Evolutionary conservation across 192 early-diverging fungal species (phyloP).

Genomic region (Entomortierella chlamydospora): DNA sequence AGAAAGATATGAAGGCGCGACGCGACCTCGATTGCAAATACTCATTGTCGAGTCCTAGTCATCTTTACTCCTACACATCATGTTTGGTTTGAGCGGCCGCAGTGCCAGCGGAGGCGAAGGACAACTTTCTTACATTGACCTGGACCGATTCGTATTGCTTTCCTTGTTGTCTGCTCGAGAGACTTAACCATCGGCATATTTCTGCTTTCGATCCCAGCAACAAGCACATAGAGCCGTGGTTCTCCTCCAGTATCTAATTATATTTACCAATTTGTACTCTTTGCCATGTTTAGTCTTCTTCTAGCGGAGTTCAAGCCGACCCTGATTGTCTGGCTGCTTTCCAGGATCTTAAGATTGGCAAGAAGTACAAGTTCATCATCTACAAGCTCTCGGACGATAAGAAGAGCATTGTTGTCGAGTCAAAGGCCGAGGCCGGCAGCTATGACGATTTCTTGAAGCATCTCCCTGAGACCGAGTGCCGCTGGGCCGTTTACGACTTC

Average conservation of each 20-base stretch:
- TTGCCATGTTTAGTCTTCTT: conserved; percentile 65
- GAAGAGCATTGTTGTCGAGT: conserved; percentile 78
- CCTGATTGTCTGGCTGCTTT: conserved; percentile 71
- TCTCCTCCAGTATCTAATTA: background rate
- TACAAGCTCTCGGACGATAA: conserved; percentile 81
- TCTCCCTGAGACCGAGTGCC: conserved; percentile 76
- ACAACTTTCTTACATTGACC: too few relatives aligned
- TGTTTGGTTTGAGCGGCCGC: background rate
- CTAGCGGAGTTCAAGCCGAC: conserved; percentile 76
- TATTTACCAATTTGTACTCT: background rate
- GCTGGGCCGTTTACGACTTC: conserved; percentile 93
- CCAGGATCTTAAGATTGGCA: conserved; percentile 79
- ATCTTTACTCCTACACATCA: background rate
- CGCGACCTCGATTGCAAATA: background rate
- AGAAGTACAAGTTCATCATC: conserved; percentile 82
- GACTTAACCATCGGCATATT: too few relatives aligned
- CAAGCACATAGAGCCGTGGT: too few relatives aligned
- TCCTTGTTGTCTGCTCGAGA: too few relatives aligned
- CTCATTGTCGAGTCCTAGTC: too few relatives aligned
- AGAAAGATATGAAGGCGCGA: background rate
- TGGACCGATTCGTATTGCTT: too few relatives aligned
- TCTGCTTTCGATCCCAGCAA: too few relatives aligned
- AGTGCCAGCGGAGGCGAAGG: background rate
- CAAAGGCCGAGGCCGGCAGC: conserved; percentile 50
- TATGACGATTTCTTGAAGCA: conserved; percentile 78